A percentile compares a stretch with the other conserved stretches of the same genome.
Conservation (phyloP, 129 eudicot genomes). For the carrot (Daucus carota) region DNA sequence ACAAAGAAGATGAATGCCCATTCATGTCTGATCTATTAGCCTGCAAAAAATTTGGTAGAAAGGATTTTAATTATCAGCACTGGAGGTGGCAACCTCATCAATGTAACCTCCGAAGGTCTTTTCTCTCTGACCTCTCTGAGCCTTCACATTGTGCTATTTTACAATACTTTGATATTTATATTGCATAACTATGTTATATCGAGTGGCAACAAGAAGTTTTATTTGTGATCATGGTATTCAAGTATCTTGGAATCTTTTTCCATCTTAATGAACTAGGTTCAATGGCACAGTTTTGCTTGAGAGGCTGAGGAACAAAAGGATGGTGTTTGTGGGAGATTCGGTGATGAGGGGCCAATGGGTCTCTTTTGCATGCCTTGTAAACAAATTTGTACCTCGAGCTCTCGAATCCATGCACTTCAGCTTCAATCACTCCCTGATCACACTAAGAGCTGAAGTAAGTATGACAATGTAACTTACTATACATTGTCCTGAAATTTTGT, state of each 20-base stretch:
- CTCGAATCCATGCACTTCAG: slow-evolving; percentile 33
- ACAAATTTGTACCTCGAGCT: slow-evolving; percentile 28
- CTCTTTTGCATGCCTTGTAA: slow-evolving; percentile 55
- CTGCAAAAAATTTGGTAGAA: slow-evolving; percentile 59
- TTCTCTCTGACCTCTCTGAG: background rate
- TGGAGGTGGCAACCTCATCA: slow-evolving; percentile 77
- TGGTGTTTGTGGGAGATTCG: slow-evolving; percentile 68
- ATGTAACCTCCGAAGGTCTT: slow-evolving; percentile 58
- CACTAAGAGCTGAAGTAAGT: slow-evolving; percentile 49
- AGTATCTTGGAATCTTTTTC: background rate
- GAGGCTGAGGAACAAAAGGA: slow-evolving; percentile 50
- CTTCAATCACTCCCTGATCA: slow-evolving; percentile 45
- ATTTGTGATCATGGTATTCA: too few species aligned
- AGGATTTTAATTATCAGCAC: slow-evolving; percentile 39
- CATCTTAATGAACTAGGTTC: slow-evolving; percentile 32
- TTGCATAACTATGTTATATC: background rate
- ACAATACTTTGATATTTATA: background rate
- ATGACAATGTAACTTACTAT: too few species aligned
- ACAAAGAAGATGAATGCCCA: slow-evolving; percentile 40
- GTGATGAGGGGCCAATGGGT: slow-evolving; percentile 60
- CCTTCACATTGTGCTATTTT: background rate
- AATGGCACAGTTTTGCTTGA: slow-evolving; percentile 57
- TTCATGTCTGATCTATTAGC: slow-evolving; percentile 55
- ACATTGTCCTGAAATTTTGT: too few species aligned
- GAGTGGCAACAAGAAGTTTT: too few species aligned